Percentiles rank a stretch among this genome's conserved stretches.
phyloP scores from a whole-genome alignment of 176 grass and related monocot genomes.

The Hsuehochloa calcarea region DNA sequence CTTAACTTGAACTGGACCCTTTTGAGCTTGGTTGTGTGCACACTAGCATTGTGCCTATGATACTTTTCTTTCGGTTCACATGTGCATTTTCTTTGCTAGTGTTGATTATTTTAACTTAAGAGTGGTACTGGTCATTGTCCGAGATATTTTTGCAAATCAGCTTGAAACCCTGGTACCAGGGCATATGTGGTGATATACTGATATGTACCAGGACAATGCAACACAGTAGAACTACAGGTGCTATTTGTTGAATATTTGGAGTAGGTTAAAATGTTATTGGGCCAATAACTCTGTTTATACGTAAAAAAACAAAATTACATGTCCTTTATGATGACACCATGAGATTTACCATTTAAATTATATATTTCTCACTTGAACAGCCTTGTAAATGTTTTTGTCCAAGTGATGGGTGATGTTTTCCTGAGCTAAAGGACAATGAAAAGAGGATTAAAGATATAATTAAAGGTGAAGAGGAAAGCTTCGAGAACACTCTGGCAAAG shows the following conservation, averaged over 20 bases:
- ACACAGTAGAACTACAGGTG: not conserved
- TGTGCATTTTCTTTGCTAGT: not conserved
- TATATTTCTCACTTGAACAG: slow-evolving; percentile 44
- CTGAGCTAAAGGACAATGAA: slow-evolving; percentile 73
- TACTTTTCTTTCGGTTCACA: not conserved
- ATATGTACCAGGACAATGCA: not conserved
- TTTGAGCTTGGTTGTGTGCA: not conserved
- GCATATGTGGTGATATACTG: not conserved
- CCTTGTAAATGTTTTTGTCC: slow-evolving; percentile 79
- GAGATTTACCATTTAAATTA: not conserved
- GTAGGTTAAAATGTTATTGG: not conserved
- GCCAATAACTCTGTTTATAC: not conserved
- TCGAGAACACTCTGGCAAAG: slow-evolving; percentile 94
- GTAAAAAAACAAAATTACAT: not conserved
- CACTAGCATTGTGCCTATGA: not conserved
- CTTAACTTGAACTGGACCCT: not conserved
- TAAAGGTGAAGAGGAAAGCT: slow-evolving; percentile 92
- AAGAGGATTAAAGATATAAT: slow-evolving; percentile 83
- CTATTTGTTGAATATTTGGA: not conserved
- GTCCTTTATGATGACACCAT: not conserved
- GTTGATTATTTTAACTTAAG: not conserved
- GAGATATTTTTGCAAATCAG: not conserved
- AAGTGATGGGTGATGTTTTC: slow-evolving; percentile 88
- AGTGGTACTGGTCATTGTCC: not conserved
- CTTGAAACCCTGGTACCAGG: not conserved